Evolutionary conservation across 2,329 filamentous ascomycete genomes (phyloP), one percentile per base, ranked within the genome.

Genomic region (Clonostachys solani): DNA sequence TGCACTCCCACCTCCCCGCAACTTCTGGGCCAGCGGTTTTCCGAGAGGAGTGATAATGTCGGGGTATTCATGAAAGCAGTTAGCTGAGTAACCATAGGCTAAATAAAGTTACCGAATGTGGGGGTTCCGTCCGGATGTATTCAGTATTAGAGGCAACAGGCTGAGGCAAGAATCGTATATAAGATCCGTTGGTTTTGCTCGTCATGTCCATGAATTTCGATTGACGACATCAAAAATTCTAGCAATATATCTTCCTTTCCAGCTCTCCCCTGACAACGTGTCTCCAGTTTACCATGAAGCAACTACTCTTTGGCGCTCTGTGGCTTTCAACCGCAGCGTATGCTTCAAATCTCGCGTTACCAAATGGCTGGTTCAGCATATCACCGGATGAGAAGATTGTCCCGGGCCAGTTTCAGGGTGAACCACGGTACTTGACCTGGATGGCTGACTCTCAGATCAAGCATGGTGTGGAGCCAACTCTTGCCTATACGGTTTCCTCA

Each of bases 361-460:
- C 36, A 18, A 38, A n/a, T 59, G 36, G 36, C 15, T 38, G 36
- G 36, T 18, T n/a, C 15, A 38, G 17, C 7, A 38, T 38, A n/a
- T 7, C 36, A 18, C 36, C 36, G 3, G 15, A n/a, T 18, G 36
- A n/a, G 15, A n/a, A 7, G 10, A 38, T 38, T 18, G 17, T n/a
- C 15, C 36, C 12, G 3, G 36, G 36, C 36, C 2, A 38, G 12
- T 38, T 38, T 38, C 36, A 38, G 36, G 36, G 36, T 5, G 12
- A 38, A 12, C 36, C 36, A n/a, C 36, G 36, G 5, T 43, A 43
- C 16, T 12, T 43, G 42, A 43, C 13, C 13, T 18, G 29, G 19
- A 68, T 77, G 65, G 68, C 74, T 8, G 66, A 74, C 45, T 77
- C 74, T 2, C 72, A 74, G 54, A 69, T 77, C 45, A 54, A 59